Conservation (phyloP, 2,329 filamentous ascomycete genomes). For the Aspergillus sp. region DNA sequence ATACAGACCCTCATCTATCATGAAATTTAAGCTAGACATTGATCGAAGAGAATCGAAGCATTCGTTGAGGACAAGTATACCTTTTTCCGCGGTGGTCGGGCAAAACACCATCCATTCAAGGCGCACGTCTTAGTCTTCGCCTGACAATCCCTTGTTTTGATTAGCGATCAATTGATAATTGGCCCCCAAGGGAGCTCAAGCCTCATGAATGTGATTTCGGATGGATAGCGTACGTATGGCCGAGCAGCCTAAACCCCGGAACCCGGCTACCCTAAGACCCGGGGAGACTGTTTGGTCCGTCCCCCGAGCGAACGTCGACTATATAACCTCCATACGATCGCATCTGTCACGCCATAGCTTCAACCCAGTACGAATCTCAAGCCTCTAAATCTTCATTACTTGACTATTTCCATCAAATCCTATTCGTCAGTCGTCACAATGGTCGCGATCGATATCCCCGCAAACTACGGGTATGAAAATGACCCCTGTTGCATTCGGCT, state of each 20-base stretch:
- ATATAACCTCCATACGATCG: neutral
- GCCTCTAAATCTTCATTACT: neutral
- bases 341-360: neutral
- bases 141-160: neutral
- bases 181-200: neutral
- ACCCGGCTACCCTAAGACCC: neutral
- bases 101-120: neutral
- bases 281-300: slow-evolving; percentile 7
- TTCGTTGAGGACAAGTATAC: slow-evolving; percentile 2
- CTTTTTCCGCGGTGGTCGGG: neutral
- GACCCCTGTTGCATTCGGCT: neutral
- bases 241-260: slow-evolving; percentile 2
- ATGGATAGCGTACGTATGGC: neutral
- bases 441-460: slow-evolving; percentile 45
- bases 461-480: slow-evolving; percentile 48
- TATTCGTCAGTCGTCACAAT: slow-evolving; percentile 24
- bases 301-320: slow-evolving; percentile 4
- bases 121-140: neutral
- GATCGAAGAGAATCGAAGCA: slow-evolving; percentile 2
- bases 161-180: neutral
- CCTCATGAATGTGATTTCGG: neutral
- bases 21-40: neutral
- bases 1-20: neutral
- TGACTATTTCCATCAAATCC: neutral
- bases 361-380: neutral